phyloP scores from a whole-genome alignment of 371 early-diverging fungal species.

The Umbelopsis sp. region DNA sequence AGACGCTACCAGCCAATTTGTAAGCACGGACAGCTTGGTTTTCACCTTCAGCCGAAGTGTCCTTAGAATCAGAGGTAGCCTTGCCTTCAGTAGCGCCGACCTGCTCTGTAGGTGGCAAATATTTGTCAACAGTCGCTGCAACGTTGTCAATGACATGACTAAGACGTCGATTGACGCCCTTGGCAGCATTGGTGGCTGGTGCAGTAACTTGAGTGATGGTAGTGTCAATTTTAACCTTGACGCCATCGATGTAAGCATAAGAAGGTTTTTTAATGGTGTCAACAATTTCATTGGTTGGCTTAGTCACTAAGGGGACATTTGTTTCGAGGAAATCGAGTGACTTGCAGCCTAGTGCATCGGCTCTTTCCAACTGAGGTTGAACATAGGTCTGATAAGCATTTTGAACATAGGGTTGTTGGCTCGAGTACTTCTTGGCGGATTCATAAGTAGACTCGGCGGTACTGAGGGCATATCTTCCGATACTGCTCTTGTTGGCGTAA shows the following conservation, averaged over 20 bases:
- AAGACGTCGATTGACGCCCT: conserved; percentile 49
- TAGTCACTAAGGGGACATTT: conserved; percentile 63
- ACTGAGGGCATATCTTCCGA: conserved; percentile 55
- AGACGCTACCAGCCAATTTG: conserved; percentile 32
- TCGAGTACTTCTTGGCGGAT: conserved; percentile 32
- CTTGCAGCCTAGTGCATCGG: conserved; percentile 66
- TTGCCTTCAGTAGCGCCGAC: conserved; percentile 16
- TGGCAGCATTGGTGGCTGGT: conserved; percentile 47
- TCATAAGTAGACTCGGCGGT: conserved; percentile 47
- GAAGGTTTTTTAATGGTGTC: conserved; percentile 47
- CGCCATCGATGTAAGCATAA: conserved; percentile 29
- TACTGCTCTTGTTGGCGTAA: conserved; percentile 56
- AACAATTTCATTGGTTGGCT: conserved; percentile 65
- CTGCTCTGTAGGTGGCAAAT: conserved; percentile 46
- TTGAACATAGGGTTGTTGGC: conserved; percentile 48
- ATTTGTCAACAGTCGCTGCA: conserved; percentile 52
- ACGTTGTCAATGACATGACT: conserved; percentile 44
- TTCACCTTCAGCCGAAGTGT: conserved; percentile 24
- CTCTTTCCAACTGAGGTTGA: conserved; percentile 59
- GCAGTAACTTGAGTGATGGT: conserved; percentile 48
- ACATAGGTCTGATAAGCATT: conserved; percentile 50
- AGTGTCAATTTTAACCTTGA: conserved; percentile 40
- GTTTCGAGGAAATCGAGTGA: conserved; percentile 68
- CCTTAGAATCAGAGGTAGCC: conserved; percentile 37
- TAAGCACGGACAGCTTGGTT: conserved; percentile 45